Base-by-base conservation (phyloP, 768 basidiomycete species). In the Hemileccinum rubropunctum region DNA sequence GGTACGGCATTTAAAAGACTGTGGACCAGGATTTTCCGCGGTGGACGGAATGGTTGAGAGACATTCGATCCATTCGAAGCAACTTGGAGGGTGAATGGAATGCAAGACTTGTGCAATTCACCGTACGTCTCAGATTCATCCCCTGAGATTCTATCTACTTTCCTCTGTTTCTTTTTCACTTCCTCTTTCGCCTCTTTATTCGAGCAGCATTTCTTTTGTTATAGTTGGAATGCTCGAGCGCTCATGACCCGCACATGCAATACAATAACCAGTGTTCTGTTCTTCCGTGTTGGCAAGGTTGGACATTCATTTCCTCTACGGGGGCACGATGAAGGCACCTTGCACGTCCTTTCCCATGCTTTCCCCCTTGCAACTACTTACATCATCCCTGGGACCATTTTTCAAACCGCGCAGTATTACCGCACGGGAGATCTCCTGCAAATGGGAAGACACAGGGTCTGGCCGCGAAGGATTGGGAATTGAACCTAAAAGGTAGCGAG, bases 261-360 rank as follows among this genome's bases (percentile, higher is more conserved):
- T 26, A 36, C 58, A 76, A 80, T 47, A 77, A 74, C 44, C 78
- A 74, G 58, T 82, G 80, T 51, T 74, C 80, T 3, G 72, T 79
- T 27, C 77, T 80, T 58, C 71, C 76, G 54, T 76, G 83, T 45
- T 85, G 70, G 78, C 82, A 75, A 64, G 85, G 75, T 1, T 82
- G 78, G 79, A 77, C 75, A 10, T 75, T 74, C 10, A 65, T 81
- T 54, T 80, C 78, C 6, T 66, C 59, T 37, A 82, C 82, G 4
- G 81, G 78, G 0, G 77, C 79, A 0, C 23, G 69, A 69, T 14
- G 82, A 86, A 60, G 86, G 86, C 12, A 86, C 84, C 0, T 71
- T 87, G 1, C 72, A 74, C 2, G 78, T 86, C n/a, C 75, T 82
- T n/a, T 36, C 84, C 84, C 0, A 73, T 78, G 63, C 66, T 86